Conservation (phyloP, 768 basidiomycete species). For the Podaxis sp. region DNA sequence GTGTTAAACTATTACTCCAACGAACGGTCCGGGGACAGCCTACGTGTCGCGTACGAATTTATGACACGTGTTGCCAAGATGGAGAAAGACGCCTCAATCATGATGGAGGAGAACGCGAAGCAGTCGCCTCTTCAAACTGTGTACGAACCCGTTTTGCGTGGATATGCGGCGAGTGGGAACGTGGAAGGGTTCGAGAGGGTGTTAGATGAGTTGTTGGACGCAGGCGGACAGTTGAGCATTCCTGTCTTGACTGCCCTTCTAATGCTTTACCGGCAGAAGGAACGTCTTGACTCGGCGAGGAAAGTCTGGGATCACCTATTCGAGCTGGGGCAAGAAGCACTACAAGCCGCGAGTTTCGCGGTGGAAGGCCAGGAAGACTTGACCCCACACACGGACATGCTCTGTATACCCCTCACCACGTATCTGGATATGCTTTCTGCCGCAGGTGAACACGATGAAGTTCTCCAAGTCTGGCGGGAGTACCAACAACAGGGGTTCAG, state of each 20-base stretch:
- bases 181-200: conserved; percentile 57
- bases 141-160: conserved; percentile 60
- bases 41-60: conserved; percentile 67
- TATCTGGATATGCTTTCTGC: conserved; percentile 75
- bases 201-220: conserved; percentile 49
- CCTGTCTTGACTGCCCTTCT: conserved; percentile 64
- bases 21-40: conserved; percentile 42
- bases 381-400: conserved; percentile 40
- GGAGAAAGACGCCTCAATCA: conserved; percentile 30
- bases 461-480: conserved; percentile 67
- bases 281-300: conserved; percentile 53
- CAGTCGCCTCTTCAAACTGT: conserved; percentile 33
- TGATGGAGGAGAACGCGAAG: conserved; percentile 36
- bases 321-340: conserved; percentile 29
- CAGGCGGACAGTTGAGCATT: conserved; percentile 59
- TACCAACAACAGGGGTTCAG: conserved; percentile 64
- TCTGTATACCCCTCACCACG: conserved; percentile 79
- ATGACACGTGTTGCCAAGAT: conserved; percentile 41
- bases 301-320: conserved; percentile 71
- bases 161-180: conserved; percentile 42
- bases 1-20: conserved; percentile 66
- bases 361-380: neutral
- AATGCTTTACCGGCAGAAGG: conserved; percentile 65
- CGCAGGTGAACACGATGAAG: conserved; percentile 57
- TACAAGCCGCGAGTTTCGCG: neutral